Conservation (phyloP, 371 early-diverging fungal genomes). For the Actinomucor elegans region DNA sequence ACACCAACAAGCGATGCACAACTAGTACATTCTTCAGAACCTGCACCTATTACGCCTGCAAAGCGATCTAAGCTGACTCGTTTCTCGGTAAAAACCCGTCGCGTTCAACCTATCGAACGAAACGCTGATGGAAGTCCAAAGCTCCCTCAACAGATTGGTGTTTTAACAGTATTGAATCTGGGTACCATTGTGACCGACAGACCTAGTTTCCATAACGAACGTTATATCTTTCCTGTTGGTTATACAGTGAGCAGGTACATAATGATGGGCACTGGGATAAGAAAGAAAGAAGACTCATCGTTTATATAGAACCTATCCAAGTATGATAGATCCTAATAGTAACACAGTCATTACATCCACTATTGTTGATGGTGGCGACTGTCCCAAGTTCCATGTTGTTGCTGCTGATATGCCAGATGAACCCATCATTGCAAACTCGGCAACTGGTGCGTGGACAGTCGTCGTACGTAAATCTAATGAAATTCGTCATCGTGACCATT, state of each 20-base stretch:
- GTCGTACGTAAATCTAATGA: slow-evolving; percentile 78
- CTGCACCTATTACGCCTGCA: slow-evolving; percentile 42
- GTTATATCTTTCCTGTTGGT: slow-evolving; percentile 93
- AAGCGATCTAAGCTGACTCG: slow-evolving; percentile 43
- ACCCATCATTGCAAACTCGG: slow-evolving; percentile 73
- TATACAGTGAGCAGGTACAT: slow-evolving; percentile 63
- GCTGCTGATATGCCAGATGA: slow-evolving; percentile 73
- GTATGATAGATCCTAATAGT: slow-evolving; percentile 68
- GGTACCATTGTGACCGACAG: slow-evolving; percentile 79
- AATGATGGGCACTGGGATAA: background rate
- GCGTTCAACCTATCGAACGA: slow-evolving; percentile 63
- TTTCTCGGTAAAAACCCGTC: slow-evolving; percentile 40
- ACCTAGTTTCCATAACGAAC: slow-evolving; percentile 84
- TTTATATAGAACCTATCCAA: slow-evolving; percentile 63
- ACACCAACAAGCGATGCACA: no score
- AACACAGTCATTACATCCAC: slow-evolving; percentile 74
- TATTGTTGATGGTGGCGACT: slow-evolving; percentile 84
- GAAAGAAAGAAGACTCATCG: background rate
- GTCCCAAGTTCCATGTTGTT: slow-evolving; percentile 71
- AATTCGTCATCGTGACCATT: slow-evolving; percentile 76
- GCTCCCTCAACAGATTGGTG: slow-evolving; percentile 82
- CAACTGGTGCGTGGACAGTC: slow-evolving; percentile 93
- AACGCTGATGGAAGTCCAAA: slow-evolving; percentile 72
- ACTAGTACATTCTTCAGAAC: background rate
- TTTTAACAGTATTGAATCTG: slow-evolving; percentile 71